Evolutionary conservation across 495 filamentous ascomycete genomes (phyloP), one percentile per base, ranked within the genome.

Genomic region (Massariosphaeria phaeospora): DNA sequence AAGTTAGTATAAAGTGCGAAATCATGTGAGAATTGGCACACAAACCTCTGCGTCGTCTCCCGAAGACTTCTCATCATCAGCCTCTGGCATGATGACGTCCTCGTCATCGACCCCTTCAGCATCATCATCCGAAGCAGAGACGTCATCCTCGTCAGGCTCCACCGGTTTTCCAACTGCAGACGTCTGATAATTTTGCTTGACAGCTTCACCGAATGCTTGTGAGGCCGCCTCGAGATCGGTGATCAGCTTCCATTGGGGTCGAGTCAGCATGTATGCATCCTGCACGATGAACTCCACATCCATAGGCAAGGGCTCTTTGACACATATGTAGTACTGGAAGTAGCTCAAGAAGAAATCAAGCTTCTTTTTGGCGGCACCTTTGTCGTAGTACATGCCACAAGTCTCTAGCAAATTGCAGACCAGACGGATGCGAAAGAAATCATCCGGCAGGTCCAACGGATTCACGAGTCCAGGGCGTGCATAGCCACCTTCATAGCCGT

Each of bases 331-430:
- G 66, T 96, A 96, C 80, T 90, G 93, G 68, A 97, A 89, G 71
- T 96, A 99, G 0, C 85, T 91, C 45, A 99, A 77, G 75, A 96
- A 99, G 70, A 95, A 97, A 65, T 99, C 93, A 13, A 99, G 79
- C 73, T 96, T 99, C 75, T 96, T 97, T 66, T 90, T 93, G 0
- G 91, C 84, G 29, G 84, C 82, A 4, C 94, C 93, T 48, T 90
- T 85, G 69, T 96, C 91, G 66, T 95, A 99, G 71, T 89, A 97
- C 69, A 91, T 84, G 41, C 93, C 93, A 63, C 94, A 97, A 5
- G 89, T 96, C 71, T 99, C 93, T 2, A 99, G 80, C 17, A 97
- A 73, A 4, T 84, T 90, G 45, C 90, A 87, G 27, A 91, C 86
- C 29, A 99, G 74, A 17, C 93, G 87, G 65, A 96, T 84, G 21